A percentile compares a stretch with the other conserved stretches of the same genome.
Evolutionary conservation across 768 basidiomycete species (phyloP).

Genomic region (Leccinum sublutescens): DNA sequence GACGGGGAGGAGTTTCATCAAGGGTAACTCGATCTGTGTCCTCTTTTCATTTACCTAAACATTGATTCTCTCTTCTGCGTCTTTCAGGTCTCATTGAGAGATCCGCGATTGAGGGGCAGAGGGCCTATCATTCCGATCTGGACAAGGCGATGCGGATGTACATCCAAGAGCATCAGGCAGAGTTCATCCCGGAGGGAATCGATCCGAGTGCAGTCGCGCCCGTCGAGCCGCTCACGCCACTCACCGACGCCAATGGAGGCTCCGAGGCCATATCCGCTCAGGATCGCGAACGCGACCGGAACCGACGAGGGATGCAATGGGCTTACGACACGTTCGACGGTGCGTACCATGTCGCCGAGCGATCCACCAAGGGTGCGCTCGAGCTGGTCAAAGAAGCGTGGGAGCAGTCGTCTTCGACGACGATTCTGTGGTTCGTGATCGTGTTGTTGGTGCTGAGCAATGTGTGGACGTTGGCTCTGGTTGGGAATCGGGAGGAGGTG

Average conservation of each 20-base stretch:
- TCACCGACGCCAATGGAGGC: slow-evolving; percentile 13
- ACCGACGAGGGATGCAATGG: slow-evolving; percentile 78
- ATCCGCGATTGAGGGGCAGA: slow-evolving; percentile 90
- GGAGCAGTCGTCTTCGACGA: slow-evolving; percentile 72
- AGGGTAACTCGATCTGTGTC: slow-evolving; percentile 48
- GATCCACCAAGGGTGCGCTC: slow-evolving; percentile 67
- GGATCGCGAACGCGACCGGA: slow-evolving; percentile 62
- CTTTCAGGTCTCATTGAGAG: slow-evolving; percentile 85
- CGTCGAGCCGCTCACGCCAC: slow-evolving; percentile 36
- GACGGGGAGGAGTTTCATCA: slow-evolving; percentile 96
- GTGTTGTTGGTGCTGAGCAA: slow-evolving; percentile 74
- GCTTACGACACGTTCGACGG: slow-evolving; percentile 85
- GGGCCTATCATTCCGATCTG: slow-evolving; percentile 77
- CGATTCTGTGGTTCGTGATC: slow-evolving; percentile 73
- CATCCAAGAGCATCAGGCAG: slow-evolving; percentile 84
- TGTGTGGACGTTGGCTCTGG: slow-evolving; percentile 59
- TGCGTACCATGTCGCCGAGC: slow-evolving; percentile 65
- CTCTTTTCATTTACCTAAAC: not conserved
- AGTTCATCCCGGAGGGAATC: slow-evolving; percentile 85
- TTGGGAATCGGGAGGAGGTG: slow-evolving; percentile 46
- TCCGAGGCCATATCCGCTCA: slow-evolving; percentile 7
- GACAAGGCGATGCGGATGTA: slow-evolving; percentile 84
- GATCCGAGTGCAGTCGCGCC: slow-evolving; percentile 56
- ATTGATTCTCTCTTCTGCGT: not conserved
- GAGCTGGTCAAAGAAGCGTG: slow-evolving; percentile 78